Evolutionary conservation across 495 filamentous ascomycete species (phyloP), one percentile per base, ranked within the genome.

Genomic region (Trichocladium antarcticum): DNA sequence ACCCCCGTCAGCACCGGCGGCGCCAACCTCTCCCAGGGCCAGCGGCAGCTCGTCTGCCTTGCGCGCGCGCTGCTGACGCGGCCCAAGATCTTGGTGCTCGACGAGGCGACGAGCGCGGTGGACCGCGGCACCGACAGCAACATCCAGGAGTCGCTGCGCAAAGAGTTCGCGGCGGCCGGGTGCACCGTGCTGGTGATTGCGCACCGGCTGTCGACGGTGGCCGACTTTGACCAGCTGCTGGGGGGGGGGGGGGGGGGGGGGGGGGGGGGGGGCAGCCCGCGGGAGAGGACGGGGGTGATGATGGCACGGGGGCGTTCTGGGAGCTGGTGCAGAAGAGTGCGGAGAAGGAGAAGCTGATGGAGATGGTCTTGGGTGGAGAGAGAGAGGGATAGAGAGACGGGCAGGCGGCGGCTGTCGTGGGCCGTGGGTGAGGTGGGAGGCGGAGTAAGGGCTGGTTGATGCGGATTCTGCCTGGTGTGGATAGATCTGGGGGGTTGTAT

Each of bases 61-160:
- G 83, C 84, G 32, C 68, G 84, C 47, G 81, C 83, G 11, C 76
- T 81, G 29, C 65, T 95, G 14, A 79, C 81, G 44, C 74, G 88
- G 47, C 82, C 85, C 0, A 81, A 83, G 36, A 81, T 95, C 29
- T 67, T 95, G 19, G 81, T 95, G 15, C 69, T 95, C 43, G 88
- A 94, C 60, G 88, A 95, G 58, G 85, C 85, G 5, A 94, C 87
- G 3, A 81, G 79, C 59, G 82, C 85, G 19, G 70, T 94, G n/a
- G 87, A 94, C 60, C 73, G 76, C 10, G 74, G 72, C 21, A 84
- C 82, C 50, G 84, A 89, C 55, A 68, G 71, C 20, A 74, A 78
- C 20, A 76, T 92, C 27, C 83, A 90, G 62, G 77, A 75, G n/a
- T 77, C 79, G 4, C 72, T 92, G 31, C 12, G 87, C 80, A 43